Percentiles rank a stretch among this genome's conserved stretches.
Evolutionary conservation across 2,329 filamentous ascomycete species (phyloP).

Genomic region (Botrytis elliptica): DNA sequence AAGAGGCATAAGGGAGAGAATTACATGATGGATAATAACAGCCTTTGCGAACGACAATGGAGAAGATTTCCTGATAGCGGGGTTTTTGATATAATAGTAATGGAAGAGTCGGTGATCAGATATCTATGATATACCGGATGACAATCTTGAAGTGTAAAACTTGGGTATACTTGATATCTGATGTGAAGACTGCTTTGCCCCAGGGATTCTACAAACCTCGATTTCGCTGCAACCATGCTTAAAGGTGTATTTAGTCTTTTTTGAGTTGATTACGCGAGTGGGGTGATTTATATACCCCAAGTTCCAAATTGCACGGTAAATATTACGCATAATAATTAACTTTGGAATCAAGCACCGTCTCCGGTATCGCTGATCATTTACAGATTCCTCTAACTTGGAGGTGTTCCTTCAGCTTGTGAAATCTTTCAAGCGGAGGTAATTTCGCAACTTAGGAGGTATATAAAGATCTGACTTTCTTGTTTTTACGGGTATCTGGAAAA

Average conservation of each 20-base stretch:
- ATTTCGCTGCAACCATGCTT: no score
- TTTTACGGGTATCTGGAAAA: no score
- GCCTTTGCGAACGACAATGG: no score
- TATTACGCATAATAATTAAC: fast-evolving
- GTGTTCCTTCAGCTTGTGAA: neutral
- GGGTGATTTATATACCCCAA: neutral
- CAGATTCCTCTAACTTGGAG: neutral
- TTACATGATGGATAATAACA: fast-evolving
- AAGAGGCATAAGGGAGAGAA: neutral
- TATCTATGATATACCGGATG: neutral
- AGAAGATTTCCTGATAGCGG: neutral
- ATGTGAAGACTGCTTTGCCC: fast-evolving
- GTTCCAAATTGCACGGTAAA: neutral
- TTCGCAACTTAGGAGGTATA: neutral
- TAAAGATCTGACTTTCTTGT: neutral
- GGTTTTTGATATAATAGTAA: fast-evolving
- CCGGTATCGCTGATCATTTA: fast-evolving
- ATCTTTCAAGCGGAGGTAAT: neutral
- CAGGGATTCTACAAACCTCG: neutral
- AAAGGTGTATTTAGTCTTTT: no score
- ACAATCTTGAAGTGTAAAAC: fast-evolving
- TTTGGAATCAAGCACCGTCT: neutral
- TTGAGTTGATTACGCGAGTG: no score
- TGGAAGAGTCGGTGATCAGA: neutral
- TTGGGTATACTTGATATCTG: fast-evolving